phyloP scores from a whole-genome alignment of 2,329 filamentous ascomycete species.

The Fusarium vanettenii region DNA sequence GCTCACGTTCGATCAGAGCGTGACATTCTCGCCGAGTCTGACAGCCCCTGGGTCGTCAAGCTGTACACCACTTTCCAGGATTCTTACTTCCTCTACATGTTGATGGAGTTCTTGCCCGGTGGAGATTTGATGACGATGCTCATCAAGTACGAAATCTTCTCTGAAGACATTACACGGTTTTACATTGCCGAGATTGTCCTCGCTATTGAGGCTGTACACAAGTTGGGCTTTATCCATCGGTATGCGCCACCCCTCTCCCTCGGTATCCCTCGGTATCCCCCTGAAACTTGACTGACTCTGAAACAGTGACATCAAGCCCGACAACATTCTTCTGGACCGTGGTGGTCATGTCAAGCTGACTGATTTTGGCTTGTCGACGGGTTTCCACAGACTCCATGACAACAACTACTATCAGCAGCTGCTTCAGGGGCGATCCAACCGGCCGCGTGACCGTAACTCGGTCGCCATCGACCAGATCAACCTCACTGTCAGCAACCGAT shows the following conservation, averaged over 20 bases:
- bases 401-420: constrained; percentile 99
- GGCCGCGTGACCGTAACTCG: constrained; percentile 85
- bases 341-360: constrained; percentile 98
- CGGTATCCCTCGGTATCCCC: background rate
- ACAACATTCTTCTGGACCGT: constrained; percentile 96
- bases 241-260: constrained; percentile 57
- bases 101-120: constrained; percentile 99
- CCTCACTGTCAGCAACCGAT: constrained; percentile 95
- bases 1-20: constrained; percentile 97
- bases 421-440: constrained; percentile 81
- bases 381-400: constrained; percentile 97
- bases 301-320: constrained; percentile 94
- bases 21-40: constrained; percentile 98
- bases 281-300: constrained; percentile 20
- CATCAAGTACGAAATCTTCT: constrained; percentile 99
- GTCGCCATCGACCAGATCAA: constrained; percentile 98
- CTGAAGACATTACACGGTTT: constrained; percentile 97
- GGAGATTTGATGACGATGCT: constrained; percentile 99
- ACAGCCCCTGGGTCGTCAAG: constrained; percentile 99
- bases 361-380: constrained; percentile 96
- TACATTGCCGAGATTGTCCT: constrained; percentile 99
- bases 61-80: constrained; percentile 99
- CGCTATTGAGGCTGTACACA: constrained; percentile 98
- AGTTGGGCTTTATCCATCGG: constrained; percentile 98
- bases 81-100: constrained; percentile 94